phyloP scores from a whole-genome alignment of 768 basidiomycete genomes.

The Porpolomopsis calyptriformis region DNA sequence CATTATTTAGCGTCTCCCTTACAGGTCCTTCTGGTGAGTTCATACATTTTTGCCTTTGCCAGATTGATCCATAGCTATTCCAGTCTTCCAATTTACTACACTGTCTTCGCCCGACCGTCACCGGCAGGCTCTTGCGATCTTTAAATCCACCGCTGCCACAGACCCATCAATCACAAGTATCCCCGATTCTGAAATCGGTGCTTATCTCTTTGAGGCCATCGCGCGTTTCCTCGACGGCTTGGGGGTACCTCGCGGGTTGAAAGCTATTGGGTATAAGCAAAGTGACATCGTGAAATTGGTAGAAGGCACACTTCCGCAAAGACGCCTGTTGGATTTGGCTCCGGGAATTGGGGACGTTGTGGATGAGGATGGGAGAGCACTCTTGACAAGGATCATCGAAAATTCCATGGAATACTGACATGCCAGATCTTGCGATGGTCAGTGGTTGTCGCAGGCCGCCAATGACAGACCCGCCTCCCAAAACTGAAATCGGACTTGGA shows the following conservation, averaged over 20 bases:
- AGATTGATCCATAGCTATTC: constrained; percentile 6
- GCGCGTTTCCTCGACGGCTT: constrained; percentile 80
- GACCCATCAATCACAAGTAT: constrained; percentile 65
- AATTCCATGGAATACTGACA: constrained; percentile 64
- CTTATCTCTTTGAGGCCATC: constrained; percentile 73
- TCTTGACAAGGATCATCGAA: constrained; percentile 73
- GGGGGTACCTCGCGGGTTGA: constrained; percentile 77
- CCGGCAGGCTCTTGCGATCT: constrained; percentile 79
- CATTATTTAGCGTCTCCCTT: constrained; percentile 54
- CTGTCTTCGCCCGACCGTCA: constrained; percentile 89
- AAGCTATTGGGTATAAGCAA: constrained; percentile 54
- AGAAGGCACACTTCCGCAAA: constrained; percentile 85
- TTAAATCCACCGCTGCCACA: constrained; percentile 51
- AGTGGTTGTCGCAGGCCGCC: too few species aligned
- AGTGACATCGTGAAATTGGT: constrained; percentile 67
- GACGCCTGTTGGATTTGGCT: constrained; percentile 85
- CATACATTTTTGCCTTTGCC: too few species aligned
- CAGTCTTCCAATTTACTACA: constrained; percentile 91
- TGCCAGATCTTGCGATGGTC: too few species aligned
- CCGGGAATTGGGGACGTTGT: constrained; percentile 79
- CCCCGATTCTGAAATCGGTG: constrained; percentile 70
- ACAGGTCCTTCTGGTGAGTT: constrained; percentile 72
- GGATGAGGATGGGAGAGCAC: constrained; percentile 74
- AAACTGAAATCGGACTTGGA: too few species aligned
- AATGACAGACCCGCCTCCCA: too few species aligned